These are phyloP conservation scores for Murraya koenigii DNA, from an alignment of 345 rosid species.

Conservation along the genomic window DNA sequence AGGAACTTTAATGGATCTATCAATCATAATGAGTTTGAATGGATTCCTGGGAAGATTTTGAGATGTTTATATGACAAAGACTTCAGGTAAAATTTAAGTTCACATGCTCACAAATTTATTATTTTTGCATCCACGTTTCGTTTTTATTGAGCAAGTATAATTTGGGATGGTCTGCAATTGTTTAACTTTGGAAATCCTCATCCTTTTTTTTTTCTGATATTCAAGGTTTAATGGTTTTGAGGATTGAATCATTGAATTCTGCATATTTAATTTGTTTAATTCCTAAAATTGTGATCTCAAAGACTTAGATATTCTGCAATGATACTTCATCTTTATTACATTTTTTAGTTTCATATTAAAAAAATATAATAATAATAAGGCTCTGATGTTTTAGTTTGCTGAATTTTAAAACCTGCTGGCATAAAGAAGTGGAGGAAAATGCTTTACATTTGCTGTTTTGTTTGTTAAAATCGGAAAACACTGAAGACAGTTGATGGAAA, in stretches of 20 bases:
- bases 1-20: slow-evolving; percentile 48
- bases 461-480: background rate
- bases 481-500: background rate
- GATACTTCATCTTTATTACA: no score
- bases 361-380: no score
- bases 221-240: background rate
- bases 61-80: slow-evolving; percentile 95
- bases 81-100: slow-evolving; percentile 56
- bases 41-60: slow-evolving; percentile 96
- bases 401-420: background rate
- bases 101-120: background rate
- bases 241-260: background rate
- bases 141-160: background rate
- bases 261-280: background rate
- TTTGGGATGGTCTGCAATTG: background rate
- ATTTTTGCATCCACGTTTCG: background rate
- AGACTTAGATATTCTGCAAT: background rate
- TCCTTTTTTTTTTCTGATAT: background rate
- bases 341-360: no score
- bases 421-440: background rate
- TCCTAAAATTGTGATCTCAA: background rate
- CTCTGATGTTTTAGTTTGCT: background rate
- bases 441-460: background rate
- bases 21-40: slow-evolving; percentile 56
- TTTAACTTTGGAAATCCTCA: background rate